phyloP scores from a whole-genome alignment of 1,139 yeast genomes.

The Kurtzmaniella quercitrusa region DNA sequence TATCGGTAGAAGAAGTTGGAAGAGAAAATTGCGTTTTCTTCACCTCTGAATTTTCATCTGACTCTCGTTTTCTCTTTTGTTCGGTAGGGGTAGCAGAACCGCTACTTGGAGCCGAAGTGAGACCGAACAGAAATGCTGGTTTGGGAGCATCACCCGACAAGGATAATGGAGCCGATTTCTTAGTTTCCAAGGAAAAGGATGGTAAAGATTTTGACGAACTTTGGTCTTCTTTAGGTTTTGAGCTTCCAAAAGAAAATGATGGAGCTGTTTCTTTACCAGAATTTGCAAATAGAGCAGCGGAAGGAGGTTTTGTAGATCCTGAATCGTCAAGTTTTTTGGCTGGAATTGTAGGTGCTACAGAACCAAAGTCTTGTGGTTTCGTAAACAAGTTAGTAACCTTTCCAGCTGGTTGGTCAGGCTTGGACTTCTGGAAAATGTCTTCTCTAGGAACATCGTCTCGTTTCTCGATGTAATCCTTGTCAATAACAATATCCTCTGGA shows the following conservation, averaged over 20 bases:
- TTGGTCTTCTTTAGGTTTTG: not conserved
- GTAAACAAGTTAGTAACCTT: not conserved
- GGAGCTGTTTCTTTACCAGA: constrained; percentile 1
- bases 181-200: constrained; percentile 6
- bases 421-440: not conserved
- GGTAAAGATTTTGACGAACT: not conserved
- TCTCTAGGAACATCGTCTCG: not conserved
- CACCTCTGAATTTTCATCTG: constrained; percentile 1
- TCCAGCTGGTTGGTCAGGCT: not conserved
- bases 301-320: not conserved
- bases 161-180: constrained; percentile 1
- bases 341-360: not conserved
- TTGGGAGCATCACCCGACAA: not conserved
- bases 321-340: not conserved
- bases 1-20: not conserved
- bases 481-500: not conserved
- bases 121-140: not conserved
- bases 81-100: not conserved
- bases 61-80: not conserved
- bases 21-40: not conserved
- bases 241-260: constrained; percentile 1
- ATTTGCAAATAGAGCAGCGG: not conserved
- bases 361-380: not conserved
- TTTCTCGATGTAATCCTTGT: not conserved
- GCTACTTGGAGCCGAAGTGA: no score